Evolutionary conservation across 352 stramenopile species (phyloP).

Genomic region (Albugo laibachii): DNA sequence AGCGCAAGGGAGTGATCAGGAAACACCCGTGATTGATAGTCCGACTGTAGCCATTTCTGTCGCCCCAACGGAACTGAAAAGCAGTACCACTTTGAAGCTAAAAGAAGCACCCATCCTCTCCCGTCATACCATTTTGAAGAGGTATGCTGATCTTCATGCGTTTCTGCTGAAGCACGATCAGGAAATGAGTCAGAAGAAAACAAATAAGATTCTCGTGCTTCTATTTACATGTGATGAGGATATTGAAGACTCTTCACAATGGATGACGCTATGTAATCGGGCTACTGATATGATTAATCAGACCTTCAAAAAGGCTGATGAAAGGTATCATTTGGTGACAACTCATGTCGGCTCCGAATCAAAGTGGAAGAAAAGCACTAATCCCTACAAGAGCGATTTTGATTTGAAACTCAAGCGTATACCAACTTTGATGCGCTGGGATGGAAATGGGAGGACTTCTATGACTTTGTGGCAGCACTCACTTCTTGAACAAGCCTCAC

Average conservation of each 20-base stretch:
- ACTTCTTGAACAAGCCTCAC: constrained; percentile 25
- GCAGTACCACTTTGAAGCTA: background rate
- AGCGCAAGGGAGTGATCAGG: too few species aligned
- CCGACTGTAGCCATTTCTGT: too few species aligned
- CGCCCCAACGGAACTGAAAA: background rate
- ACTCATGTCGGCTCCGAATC: constrained; percentile 28
- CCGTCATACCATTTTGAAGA: constrained; percentile 21
- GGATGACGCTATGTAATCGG: constrained; percentile 20
- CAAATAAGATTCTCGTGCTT: constrained; percentile 18
- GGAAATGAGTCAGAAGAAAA: constrained; percentile 8
- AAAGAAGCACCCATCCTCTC: background rate
- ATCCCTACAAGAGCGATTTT: constrained; percentile 30
- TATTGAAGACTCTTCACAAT: constrained; percentile 21
- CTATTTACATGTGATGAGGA: constrained; percentile 48
- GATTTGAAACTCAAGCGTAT: constrained; percentile 42
- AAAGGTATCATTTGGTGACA: constrained; percentile 27
- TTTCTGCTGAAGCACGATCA: constrained; percentile 24
- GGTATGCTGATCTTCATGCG: constrained; percentile 16
- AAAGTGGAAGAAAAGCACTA: constrained; percentile 20
- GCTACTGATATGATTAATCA: constrained; percentile 28
- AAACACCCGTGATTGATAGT: too few species aligned
- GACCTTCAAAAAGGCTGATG: constrained; percentile 29
- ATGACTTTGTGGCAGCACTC: constrained; percentile 26
- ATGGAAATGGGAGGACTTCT: constrained; percentile 28
- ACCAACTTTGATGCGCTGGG: constrained; percentile 39